Percentiles rank a stretch among this genome's conserved stretches.
These are phyloP conservation scores for Trametes cinnabarina DNA, from an alignment of 768 basidiomycete genomes.

Conservation along the genomic window DNA sequence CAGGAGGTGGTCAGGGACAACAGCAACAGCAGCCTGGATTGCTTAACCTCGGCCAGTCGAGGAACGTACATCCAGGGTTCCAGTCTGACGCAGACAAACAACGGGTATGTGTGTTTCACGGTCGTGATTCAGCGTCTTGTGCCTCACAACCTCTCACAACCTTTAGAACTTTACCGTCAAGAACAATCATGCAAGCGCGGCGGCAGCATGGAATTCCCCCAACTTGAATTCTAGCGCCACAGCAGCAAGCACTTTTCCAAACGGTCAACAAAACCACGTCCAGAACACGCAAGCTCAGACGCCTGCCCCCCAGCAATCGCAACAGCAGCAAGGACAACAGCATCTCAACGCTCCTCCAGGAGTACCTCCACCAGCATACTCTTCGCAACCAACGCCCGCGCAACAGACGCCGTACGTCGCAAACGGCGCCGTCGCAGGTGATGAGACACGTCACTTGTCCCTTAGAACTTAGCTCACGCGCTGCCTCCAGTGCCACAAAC, in stretches of 20 bases:
- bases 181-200: constrained; percentile 23
- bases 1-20: constrained; percentile 31
- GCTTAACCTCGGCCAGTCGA: constrained; percentile 49
- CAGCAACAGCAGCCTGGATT: constrained; percentile 59
- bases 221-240: constrained; percentile 43
- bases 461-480: constrained; percentile 34
- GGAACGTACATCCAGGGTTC: constrained; percentile 37
- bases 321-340: constrained; percentile 38
- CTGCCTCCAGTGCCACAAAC: constrained; percentile 67
- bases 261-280: constrained; percentile 40
- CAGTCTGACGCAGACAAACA: constrained; percentile 66
- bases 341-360: constrained; percentile 57
- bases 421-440: constrained; percentile 31
- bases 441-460: constrained; percentile 30
- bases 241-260: constrained; percentile 34
- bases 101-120: constrained; percentile 50
- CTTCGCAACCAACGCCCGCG: constrained; percentile 34
- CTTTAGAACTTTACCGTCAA: constrained; percentile 44
- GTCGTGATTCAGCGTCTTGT: neutral
- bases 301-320: constrained; percentile 30
- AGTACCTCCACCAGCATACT: constrained; percentile 41
- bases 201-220: constrained; percentile 63
- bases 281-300: constrained; percentile 20
- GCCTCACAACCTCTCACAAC: constrained; percentile 9
- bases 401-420: constrained; percentile 29